Conservation (phyloP, 108 stramenopile species). For the Pseudonitzschia delicatissima region DNA sequence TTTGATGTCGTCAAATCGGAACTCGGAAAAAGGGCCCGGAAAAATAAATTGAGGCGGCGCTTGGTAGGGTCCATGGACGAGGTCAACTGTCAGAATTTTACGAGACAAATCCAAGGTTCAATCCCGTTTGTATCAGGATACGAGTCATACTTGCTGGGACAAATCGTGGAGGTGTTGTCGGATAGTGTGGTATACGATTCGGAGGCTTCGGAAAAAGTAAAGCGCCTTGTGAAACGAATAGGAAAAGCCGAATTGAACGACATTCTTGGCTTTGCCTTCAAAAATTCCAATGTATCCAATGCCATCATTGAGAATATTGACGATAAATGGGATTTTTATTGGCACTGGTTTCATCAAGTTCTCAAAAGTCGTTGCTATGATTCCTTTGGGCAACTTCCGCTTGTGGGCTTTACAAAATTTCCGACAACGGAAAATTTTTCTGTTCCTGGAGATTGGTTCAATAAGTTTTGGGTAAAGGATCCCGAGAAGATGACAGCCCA, state of each 20-base stretch:
- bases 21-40: neutral
- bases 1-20: constrained; percentile 12
- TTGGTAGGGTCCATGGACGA: constrained; percentile 19
- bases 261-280: constrained; percentile 28
- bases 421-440: constrained; percentile 38
- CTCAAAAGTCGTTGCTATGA: constrained; percentile 27
- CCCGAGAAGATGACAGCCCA: constrained; percentile 24
- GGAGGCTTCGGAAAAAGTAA: neutral
- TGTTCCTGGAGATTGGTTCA: constrained; percentile 21
- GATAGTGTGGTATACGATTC: constrained; percentile 2
- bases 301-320: constrained; percentile 21
- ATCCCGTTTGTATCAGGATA: constrained; percentile 32
- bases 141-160: constrained; percentile 29
- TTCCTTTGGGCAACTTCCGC: constrained; percentile 12
- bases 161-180: constrained; percentile 32
- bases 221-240: neutral
- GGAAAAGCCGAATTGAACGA: constrained; percentile 10
- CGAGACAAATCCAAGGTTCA: constrained; percentile 26
- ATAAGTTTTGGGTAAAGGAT: constrained; percentile 19
- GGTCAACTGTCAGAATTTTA: constrained; percentile 22
- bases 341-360: constrained; percentile 25
- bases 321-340: constrained; percentile 24
- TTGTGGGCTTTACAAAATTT: constrained; percentile 30
- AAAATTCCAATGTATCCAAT: constrained; percentile 33
- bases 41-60: constrained; percentile 7